Base-by-base conservation (phyloP, 495 filamentous ascomycete genomes). In the Lophium mytilinum region DNA sequence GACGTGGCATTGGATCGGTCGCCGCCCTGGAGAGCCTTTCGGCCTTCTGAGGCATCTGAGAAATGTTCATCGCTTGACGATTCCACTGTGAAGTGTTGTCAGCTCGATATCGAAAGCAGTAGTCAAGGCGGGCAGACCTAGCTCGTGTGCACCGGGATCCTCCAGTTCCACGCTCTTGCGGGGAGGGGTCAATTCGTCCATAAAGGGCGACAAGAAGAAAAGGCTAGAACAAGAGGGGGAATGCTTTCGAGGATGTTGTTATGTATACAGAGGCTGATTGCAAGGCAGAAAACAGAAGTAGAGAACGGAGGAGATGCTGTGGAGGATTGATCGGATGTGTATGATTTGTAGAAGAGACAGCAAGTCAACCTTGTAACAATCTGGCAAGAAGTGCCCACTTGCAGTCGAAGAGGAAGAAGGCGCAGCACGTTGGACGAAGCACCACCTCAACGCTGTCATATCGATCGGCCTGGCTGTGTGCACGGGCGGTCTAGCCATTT, bases 61-160 rank as follows among this genome's bases (percentile, higher is more conserved):
- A 90, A 96, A 71, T 95, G 88, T 50, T 96, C 90, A 30, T 94
- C 80, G 53, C 78, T 89, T 55, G 86, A 87, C 47, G 75, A 78
- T 69, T 78, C 82, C 80, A 56, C 24, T 19, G 8, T 1, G 15
- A 24, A 21, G 3, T 24, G 37, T 52, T 24, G 34, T 40, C 33
- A 52, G 33, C 49, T 52, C 33, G 1, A 36, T 24, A 24, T 52
- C 4, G 34, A n/a, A 2, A 37, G 37, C 11, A 24, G 17, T 15
- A 37, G 18, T 37, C 24, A 52, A 34, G 41, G 4, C 18, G 54
- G 43, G 37, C 79, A 59, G 78, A 94, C 89, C 80, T 65, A 89
- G 78, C 50, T 95, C 89, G 69, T 85, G 88, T 63, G 88, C 89
- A 69, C 89, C 88, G 53, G 88, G 78, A 66, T 95, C 90, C 63